phyloP scores from a whole-genome alignment of 108 stramenopile species.

The Skeletonema grethae region DNA sequence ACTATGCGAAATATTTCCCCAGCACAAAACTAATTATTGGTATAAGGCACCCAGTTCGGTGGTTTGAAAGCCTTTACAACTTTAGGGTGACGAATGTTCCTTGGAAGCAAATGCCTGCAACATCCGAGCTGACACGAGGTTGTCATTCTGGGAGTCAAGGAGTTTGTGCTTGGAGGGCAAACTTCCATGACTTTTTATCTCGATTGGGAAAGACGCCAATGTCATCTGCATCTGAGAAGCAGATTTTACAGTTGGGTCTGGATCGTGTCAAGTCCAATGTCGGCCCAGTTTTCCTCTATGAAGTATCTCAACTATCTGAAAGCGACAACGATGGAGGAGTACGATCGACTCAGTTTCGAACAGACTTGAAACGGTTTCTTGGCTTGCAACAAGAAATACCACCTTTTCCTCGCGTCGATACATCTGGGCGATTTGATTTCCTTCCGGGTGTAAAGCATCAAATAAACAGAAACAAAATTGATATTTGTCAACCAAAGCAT shows the following conservation, averaged over 20 bases:
- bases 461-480: conserved; percentile 23
- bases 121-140: neutral
- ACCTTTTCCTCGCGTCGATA: conserved; percentile 18
- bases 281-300: conserved; percentile 45
- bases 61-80: conserved; percentile 55
- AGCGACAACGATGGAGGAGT: conserved; percentile 24
- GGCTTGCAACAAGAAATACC: conserved; percentile 15
- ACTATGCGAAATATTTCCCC: conserved; percentile 22
- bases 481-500: conserved; percentile 43
- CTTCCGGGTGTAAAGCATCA: conserved; percentile 14
- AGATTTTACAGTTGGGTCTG: conserved; percentile 16
- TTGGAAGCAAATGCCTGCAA: neutral
- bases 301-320: conserved; percentile 43
- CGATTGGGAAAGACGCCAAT: conserved; percentile 31
- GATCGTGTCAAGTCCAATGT: conserved; percentile 20
- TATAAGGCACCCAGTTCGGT: conserved; percentile 51
- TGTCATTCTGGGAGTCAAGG: conserved; percentile 1
- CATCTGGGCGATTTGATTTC: conserved; percentile 18
- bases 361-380: conserved; percentile 43
- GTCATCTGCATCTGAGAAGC: conserved; percentile 14
- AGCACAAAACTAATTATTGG: conserved; percentile 49
- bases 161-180: conserved; percentile 11
- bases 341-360: conserved; percentile 29
- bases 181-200: conserved; percentile 10
- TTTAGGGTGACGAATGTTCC: conserved; percentile 23